phyloP scores from a whole-genome alignment of 2,329 filamentous ascomycete genomes.

The Xylariales sp. region DNA sequence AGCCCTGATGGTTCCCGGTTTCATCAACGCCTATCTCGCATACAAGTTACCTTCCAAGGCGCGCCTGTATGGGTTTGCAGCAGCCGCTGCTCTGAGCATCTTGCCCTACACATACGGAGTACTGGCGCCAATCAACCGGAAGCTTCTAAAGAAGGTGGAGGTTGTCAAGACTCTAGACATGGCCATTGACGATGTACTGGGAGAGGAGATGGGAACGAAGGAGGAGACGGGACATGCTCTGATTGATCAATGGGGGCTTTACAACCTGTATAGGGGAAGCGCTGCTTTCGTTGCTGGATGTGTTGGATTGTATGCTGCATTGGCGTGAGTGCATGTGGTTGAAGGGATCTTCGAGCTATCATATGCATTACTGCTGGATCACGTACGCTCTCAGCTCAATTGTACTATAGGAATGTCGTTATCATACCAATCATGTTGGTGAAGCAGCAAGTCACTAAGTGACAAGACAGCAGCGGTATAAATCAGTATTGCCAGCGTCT shows the following conservation, averaged over 20 bases:
- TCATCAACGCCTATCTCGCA: constrained; percentile 42
- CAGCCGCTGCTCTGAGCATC: constrained; percentile 38
- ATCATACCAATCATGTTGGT: too few species aligned
- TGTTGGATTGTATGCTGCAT: constrained; percentile 48
- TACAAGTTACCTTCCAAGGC: constrained; percentile 22
- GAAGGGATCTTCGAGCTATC: neutral
- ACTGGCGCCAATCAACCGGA: constrained; percentile 42
- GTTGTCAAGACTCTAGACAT: constrained; percentile 28
- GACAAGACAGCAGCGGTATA: too few species aligned
- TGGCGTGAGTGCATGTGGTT: constrained; percentile 24
- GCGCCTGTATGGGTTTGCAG: constrained; percentile 40
- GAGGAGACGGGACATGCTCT: constrained; percentile 10
- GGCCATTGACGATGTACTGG: neutral
- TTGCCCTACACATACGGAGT: constrained; percentile 47
- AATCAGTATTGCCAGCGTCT: too few species aligned
- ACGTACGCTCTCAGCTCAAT: too few species aligned
- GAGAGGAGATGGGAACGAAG: constrained; percentile 1
- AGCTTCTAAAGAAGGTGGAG: constrained; percentile 39
- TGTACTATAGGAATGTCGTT: too few species aligned
- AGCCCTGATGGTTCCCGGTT: constrained; percentile 33
- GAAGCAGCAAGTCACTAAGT: too few species aligned
- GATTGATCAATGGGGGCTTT: constrained; percentile 43
- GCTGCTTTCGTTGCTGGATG: constrained; percentile 34
- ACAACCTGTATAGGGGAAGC: constrained; percentile 62
- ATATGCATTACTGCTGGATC: neutral